Evolutionary conservation across 345 rosid genomes (phyloP).

Genomic region (Salix brachista): DNA sequence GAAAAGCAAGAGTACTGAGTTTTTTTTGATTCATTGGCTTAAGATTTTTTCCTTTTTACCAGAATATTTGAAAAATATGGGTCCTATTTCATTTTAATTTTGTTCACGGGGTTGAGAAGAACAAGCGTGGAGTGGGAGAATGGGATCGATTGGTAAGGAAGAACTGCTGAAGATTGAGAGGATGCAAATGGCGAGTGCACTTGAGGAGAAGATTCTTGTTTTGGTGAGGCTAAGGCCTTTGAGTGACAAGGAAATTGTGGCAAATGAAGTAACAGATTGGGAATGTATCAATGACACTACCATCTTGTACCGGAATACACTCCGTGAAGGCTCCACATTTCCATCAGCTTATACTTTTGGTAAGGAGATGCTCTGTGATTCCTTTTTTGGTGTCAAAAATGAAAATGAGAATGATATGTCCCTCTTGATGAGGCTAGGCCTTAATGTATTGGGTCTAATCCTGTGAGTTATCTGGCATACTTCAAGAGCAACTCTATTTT

Average conservation of each 20-base stretch:
- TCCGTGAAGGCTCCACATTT: conserved; percentile 90
- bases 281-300: conserved; percentile 89
- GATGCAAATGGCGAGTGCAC: conserved; percentile 50
- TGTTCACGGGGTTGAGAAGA: conserved; percentile 22
- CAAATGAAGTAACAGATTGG: conserved; percentile 86
- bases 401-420: not conserved
- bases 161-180: conserved; percentile 69
- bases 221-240: conserved; percentile 91
- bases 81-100: conserved; percentile 16
- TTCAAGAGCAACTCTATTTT: not conserved
- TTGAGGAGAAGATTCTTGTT: conserved; percentile 88
- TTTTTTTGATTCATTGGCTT: conserved; percentile 13
- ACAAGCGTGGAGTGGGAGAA: conserved; percentile 26
- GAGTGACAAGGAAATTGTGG: conserved; percentile 74
- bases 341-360: conserved; percentile 91
- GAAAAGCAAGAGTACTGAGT: conserved; percentile 33
- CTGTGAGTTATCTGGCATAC: conserved; percentile 1
- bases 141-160: conserved; percentile 83
- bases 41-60: conserved; percentile 19
- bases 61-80: conserved; percentile 22
- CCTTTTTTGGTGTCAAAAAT: not conserved
- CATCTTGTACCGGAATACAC: conserved; percentile 79
- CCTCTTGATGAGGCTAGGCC: not conserved
- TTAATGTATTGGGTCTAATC: not conserved
- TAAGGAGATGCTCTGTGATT: conserved; percentile 26